These are phyloP conservation scores for Strobilomyces dryophilus DNA, from an alignment of 768 basidiomycete species.

Conservation along the genomic window DNA sequence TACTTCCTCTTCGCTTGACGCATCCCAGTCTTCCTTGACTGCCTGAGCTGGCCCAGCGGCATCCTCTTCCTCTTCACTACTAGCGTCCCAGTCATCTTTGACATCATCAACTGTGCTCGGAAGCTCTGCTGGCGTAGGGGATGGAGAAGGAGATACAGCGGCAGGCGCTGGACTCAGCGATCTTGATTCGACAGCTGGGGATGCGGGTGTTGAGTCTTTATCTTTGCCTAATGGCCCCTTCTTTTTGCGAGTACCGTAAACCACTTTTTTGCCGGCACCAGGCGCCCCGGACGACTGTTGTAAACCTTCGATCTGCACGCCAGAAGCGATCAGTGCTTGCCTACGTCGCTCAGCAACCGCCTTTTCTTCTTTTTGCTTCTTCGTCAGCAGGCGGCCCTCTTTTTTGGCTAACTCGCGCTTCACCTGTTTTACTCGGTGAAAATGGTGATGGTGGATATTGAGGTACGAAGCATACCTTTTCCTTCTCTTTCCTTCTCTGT, in stretches of 20 bases:
- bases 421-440: constrained; percentile 44
- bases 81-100: constrained; percentile 55
- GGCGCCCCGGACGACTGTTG: constrained; percentile 50
- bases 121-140: constrained; percentile 28
- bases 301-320: constrained; percentile 86
- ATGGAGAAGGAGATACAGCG: constrained; percentile 19
- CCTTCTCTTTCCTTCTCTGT: constrained; percentile 80
- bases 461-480: constrained; percentile 52
- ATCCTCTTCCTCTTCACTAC: constrained; percentile 38
- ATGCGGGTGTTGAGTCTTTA: constrained; percentile 28
- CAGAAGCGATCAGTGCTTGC: constrained; percentile 85
- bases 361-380: constrained; percentile 93
- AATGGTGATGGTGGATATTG: background rate
- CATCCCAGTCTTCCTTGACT: constrained; percentile 67
- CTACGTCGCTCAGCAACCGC: constrained; percentile 87
- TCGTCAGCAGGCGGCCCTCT: constrained; percentile 92
- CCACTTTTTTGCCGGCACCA: constrained; percentile 59
- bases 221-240: constrained; percentile 52
- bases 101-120: constrained; percentile 26
- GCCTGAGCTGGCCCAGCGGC: constrained; percentile 29
- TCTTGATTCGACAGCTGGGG: constrained; percentile 52
- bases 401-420: constrained; percentile 90
- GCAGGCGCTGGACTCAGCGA: constrained; percentile 39
- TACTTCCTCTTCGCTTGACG: constrained; percentile 54
- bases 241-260: constrained; percentile 84